Base-by-base conservation (phyloP, 2,329 filamentous ascomycete genomes). In the Penicillium sclerotiorum region DNA sequence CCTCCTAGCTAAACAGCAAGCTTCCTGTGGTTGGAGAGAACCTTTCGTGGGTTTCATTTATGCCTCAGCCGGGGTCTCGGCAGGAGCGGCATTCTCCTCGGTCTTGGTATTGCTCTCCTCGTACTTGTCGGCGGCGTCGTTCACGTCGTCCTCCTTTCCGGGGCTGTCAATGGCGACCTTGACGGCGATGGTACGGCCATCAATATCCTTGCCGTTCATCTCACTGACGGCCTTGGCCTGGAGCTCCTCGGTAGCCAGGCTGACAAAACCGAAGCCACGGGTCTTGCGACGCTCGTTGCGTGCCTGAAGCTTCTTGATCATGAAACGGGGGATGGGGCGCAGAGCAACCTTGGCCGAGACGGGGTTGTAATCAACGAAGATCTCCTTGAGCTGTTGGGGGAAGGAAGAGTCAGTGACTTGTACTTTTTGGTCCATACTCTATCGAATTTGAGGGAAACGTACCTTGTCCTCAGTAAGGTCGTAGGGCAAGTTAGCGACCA, bases 151-250 rank as follows among this genome's bases (percentile, higher is more conserved):
- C 77, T 96, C 93, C 88, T 97, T 99, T 78, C 95, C 93, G 59
- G 94, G 94, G 82, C 91, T 96, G 81, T 99, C 94, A 70, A 99
- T 97, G 71, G 94, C 94, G 72, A 99, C 92, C 89, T 99, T 99
- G 83, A 99, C 94, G 60, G 94, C 94, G 65, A 99, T 99, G 81
- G 97, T 93, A 69, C 94, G 93, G 59, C 93, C 94, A 76, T 97
- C 94, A 63, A 99, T 94, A 74, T 96, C 90, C 86, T 96, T 97
- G 78, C 91, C 94, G 78, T 99, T 96, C 94, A 99, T 99, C 82
- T 99, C 94, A 45, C 79, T 72, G 61, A 96, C 95, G 60, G 94
- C 94, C 88, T 96, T 96, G 79, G 95, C 86, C 83, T 99, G 94
- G 68, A 93, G 77, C 77, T 96, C 92, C 82, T 99, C 93, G 15